Conservation (phyloP, 192 early-diverging fungal genomes). For the Chytriomyces hyalinus region DNA sequence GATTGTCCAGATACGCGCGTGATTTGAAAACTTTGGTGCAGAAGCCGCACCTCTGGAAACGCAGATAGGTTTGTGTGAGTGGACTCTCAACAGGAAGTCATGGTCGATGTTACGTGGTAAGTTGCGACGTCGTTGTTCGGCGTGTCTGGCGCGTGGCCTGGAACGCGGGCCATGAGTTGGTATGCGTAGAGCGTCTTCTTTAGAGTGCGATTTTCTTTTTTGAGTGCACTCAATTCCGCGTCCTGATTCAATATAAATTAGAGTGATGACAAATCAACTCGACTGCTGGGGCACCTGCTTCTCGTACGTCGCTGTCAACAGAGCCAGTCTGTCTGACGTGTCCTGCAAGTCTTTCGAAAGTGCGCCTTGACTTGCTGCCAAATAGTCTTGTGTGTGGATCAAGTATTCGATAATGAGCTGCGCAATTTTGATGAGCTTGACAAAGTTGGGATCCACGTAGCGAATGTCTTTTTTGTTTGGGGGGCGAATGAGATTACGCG, state of each 20-base stretch:
- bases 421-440: constrained; percentile 62
- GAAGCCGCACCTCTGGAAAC: constrained; percentile 40
- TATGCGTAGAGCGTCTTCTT: constrained; percentile 58
- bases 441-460: constrained; percentile 57
- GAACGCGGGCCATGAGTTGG: constrained; percentile 58
- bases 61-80: background rate
- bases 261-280: background rate
- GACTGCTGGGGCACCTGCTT: constrained; percentile 37
- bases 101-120: constrained; percentile 23
- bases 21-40: constrained; percentile 57
- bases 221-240: constrained; percentile 34
- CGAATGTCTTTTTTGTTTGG: constrained; percentile 39
- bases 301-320: constrained; percentile 21
- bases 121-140: constrained; percentile 17
- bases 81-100: background rate
- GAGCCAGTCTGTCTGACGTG: constrained; percentile 15
- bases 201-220: constrained; percentile 54
- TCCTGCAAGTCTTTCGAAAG: constrained; percentile 34
- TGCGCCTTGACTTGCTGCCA: constrained; percentile 21
- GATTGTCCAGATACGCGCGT: constrained; percentile 43
- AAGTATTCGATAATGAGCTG: constrained; percentile 65
- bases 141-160: constrained; percentile 26
- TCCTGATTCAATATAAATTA: constrained; percentile 32
- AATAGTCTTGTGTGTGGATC: constrained; percentile 53
- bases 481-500: background rate